A percentile compares a stretch with the other conserved stretches of the same genome.
Conservation (phyloP, 331 rosid species). For the Malus hybrid region DNA sequence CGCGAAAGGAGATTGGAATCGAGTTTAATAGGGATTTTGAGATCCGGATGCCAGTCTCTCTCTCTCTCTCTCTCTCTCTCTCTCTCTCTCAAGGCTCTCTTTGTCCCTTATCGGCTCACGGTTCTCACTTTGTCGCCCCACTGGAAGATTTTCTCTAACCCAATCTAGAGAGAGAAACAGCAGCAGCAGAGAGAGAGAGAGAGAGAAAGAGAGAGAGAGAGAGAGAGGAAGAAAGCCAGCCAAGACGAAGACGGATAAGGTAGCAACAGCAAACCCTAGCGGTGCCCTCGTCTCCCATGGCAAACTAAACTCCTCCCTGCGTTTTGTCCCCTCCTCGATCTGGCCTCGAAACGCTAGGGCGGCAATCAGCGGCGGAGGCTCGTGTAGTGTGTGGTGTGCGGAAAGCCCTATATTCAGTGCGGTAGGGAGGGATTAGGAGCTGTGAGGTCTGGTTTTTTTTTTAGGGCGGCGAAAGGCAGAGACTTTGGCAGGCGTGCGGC, state of each 20-base stretch:
- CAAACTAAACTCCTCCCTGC: neutral
- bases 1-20: slow-evolving; percentile 32
- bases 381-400: neutral
- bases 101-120: slow-evolving; percentile 72
- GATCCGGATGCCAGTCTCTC: slow-evolving; percentile 55
- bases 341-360: slow-evolving; percentile 23
- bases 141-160: slow-evolving; percentile 38
- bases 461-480: neutral
- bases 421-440: slow-evolving; percentile 3
- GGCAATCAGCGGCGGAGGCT: neutral
- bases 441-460: slow-evolving; percentile 1
- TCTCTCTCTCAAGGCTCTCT: slow-evolving; percentile 32
- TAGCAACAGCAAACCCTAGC: slow-evolving; percentile 16
- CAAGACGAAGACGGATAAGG: neutral
- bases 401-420: slow-evolving; percentile 17
- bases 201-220: neutral
- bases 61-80: slow-evolving; percentile 1
- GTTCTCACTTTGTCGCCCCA: slow-evolving; percentile 57
- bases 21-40: slow-evolving; percentile 27
- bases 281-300: neutral
- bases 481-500: neutral
- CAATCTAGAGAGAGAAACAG: slow-evolving; percentile 17
- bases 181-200: neutral
- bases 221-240: neutral
- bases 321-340: slow-evolving; percentile 18